phyloP scores from a whole-genome alignment of 2,329 filamentous ascomycete genomes.

The Cadophora malorum region DNA sequence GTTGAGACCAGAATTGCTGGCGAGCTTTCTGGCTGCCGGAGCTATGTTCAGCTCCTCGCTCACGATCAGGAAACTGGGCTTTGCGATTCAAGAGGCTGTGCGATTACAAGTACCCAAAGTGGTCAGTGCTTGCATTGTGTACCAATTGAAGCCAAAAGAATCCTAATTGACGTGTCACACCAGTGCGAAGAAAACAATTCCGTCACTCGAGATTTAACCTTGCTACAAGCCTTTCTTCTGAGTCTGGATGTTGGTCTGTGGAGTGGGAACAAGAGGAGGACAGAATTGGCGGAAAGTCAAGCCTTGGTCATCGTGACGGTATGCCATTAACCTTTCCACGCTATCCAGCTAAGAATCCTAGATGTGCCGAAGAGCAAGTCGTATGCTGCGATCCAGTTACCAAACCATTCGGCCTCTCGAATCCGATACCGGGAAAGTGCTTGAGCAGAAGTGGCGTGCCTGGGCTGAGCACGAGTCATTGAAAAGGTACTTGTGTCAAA shows the following conservation, averaged over 20 bases:
- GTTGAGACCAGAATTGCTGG: conserved; percentile 7
- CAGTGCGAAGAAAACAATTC: not conserved
- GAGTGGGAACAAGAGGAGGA: not conserved
- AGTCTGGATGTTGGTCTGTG: not conserved
- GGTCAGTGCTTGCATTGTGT: not conserved
- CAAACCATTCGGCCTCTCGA: not conserved
- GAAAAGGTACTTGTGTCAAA: not conserved
- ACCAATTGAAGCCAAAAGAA: not conserved
- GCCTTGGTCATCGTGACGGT: not conserved
- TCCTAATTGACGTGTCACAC: not conserved
- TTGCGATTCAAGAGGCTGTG: not conserved
- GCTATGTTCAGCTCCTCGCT: conserved; percentile 13
- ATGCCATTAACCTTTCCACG: not conserved
- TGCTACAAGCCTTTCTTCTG: not conserved
- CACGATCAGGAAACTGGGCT: not conserved
- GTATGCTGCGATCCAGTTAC: not conserved
- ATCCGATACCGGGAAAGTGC: not conserved
- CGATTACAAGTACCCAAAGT: not conserved
- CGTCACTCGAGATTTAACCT: not conserved
- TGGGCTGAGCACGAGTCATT: not conserved
- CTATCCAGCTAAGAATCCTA: not conserved
- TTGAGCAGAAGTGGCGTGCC: not conserved
- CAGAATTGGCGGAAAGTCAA: not conserved
- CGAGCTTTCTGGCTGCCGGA: not conserved
- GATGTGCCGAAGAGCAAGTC: not conserved